A percentile compares a stretch with the other conserved stretches of the same genome.
Evolutionary conservation across 805 yeast genomes (phyloP).

Genomic region (Lipomyces mesembrius): DNA sequence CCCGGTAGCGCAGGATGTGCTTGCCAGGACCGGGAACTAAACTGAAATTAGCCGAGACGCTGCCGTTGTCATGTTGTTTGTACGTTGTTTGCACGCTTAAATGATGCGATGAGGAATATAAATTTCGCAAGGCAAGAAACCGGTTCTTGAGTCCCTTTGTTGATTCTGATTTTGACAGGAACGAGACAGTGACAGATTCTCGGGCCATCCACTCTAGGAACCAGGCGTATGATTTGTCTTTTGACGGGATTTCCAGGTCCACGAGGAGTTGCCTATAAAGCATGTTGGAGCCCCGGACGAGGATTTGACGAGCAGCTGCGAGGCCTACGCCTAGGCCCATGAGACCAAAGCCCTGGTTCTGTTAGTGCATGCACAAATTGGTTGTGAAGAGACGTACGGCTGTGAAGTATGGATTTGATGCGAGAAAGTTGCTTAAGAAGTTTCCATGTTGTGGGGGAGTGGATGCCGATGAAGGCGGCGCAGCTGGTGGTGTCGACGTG

Average conservation of each 20-base stretch:
- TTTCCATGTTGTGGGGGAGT: constrained; percentile 1
- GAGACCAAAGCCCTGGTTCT: constrained; percentile 77
- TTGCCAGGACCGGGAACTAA: constrained; percentile 98
- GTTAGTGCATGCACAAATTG: neutral
- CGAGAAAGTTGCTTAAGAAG: constrained; percentile 44
- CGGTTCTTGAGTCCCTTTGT: constrained; percentile 4
- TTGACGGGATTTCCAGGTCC: constrained; percentile 89
- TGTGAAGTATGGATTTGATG: constrained; percentile 90
- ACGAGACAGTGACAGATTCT: constrained; percentile 25
- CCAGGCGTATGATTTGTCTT: constrained; percentile 93
- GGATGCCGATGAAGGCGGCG: neutral
- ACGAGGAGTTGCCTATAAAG: constrained; percentile 82
- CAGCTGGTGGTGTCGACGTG: neutral
- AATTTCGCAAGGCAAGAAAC: constrained; percentile 19
- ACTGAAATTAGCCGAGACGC: constrained; percentile 82
- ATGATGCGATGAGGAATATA: constrained; percentile 56
- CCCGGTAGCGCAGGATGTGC: constrained; percentile 81
- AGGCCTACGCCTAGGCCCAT: constrained; percentile 93
- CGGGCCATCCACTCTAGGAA: constrained; percentile 88
- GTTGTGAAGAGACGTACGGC: constrained; percentile 50
- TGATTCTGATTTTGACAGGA: neutral
- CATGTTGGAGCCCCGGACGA: constrained; percentile 65
- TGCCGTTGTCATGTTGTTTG: constrained; percentile 89
- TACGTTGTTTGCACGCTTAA: constrained; percentile 86
- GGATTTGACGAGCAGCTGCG: constrained; percentile 74